Evolutionary conservation across 2,329 filamentous ascomycete genomes (phyloP).

Genomic region (Dissoconium aciculare): DNA sequence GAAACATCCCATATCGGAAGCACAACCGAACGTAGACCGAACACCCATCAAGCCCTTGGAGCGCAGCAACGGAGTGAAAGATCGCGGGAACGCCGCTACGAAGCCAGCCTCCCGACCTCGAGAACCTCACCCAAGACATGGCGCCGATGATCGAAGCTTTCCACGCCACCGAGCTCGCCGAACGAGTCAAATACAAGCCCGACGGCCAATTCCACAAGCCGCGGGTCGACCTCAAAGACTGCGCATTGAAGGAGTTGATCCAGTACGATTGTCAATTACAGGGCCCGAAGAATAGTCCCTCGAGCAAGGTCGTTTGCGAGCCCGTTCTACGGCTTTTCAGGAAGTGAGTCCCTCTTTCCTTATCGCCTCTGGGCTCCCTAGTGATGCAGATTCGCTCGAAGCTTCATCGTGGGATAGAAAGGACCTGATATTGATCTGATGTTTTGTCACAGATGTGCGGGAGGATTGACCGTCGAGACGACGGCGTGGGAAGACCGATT

Average conservation of each 20-base stretch:
- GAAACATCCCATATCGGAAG: neutral
- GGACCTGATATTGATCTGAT: too few species aligned
- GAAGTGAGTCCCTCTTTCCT: conserved; percentile 32
- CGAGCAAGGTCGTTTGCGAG: conserved; percentile 36
- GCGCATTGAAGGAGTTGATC: conserved; percentile 43
- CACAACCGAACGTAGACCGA: neutral
- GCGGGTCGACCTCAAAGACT: conserved; percentile 38
- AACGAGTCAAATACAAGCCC: conserved; percentile 37
- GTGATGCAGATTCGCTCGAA: too few species aligned
- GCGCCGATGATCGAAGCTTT: conserved; percentile 41
- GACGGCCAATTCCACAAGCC: conserved; percentile 39
- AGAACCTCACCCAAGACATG: too few species aligned
- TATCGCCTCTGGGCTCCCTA: neutral
- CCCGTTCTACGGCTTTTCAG: conserved; percentile 45
- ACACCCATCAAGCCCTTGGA: too few species aligned
- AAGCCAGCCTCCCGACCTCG: too few species aligned
- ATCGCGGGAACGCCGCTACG: too few species aligned
- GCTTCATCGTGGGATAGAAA: too few species aligned
- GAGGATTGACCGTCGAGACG: conserved; percentile 45
- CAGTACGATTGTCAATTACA: conserved; percentile 48
- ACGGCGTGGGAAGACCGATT: conserved; percentile 42
- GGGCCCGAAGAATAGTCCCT: conserved; percentile 26
- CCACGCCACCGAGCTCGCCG: conserved; percentile 36
- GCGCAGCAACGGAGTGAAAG: neutral
- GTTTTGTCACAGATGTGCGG: conserved; percentile 30